These are phyloP conservation scores for Penicillium griseofulvum DNA, from an alignment of 2,329 filamentous ascomycete species.

Conservation along the genomic window DNA sequence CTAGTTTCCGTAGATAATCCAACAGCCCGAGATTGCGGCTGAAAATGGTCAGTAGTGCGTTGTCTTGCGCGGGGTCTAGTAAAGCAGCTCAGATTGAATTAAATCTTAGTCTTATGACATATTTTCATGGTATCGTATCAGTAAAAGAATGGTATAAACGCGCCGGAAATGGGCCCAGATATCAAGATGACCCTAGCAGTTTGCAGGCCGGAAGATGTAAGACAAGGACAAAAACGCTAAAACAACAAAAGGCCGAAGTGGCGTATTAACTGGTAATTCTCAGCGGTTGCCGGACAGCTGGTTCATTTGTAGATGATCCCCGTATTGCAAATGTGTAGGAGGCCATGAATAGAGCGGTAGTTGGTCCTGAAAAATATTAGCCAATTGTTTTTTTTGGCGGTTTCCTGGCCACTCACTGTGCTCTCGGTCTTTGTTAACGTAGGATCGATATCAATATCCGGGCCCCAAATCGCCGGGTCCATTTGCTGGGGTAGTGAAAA, in stretches of 20 bases:
- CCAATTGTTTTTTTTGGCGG: neutral
- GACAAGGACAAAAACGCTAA: neutral
- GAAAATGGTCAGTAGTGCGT: too few species aligned
- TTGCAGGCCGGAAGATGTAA: neutral
- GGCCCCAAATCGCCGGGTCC: neutral
- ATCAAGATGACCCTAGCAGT: neutral
- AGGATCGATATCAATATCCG: conserved; percentile 7
- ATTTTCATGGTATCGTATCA: neutral
- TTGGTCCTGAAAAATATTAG: neutral
- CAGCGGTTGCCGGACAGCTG: neutral
- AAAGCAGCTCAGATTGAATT: neutral
- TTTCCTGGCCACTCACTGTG: neutral
- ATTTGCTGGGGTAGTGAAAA: neutral
- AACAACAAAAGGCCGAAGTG: neutral
- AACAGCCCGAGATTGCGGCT: too few species aligned
- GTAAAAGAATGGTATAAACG: neutral
- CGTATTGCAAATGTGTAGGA: neutral
- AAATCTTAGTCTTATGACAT: too few species aligned
- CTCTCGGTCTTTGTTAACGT: neutral
- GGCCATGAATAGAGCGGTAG: conserved; percentile 4
- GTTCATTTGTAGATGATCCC: neutral
- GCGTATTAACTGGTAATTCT: neutral
- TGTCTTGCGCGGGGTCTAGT: neutral
- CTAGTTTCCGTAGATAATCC: too few species aligned
- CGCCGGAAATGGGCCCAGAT: neutral